phyloP scores from a whole-genome alignment of 352 stramenopile genomes.

The Globisporangium apiculatum region DNA sequence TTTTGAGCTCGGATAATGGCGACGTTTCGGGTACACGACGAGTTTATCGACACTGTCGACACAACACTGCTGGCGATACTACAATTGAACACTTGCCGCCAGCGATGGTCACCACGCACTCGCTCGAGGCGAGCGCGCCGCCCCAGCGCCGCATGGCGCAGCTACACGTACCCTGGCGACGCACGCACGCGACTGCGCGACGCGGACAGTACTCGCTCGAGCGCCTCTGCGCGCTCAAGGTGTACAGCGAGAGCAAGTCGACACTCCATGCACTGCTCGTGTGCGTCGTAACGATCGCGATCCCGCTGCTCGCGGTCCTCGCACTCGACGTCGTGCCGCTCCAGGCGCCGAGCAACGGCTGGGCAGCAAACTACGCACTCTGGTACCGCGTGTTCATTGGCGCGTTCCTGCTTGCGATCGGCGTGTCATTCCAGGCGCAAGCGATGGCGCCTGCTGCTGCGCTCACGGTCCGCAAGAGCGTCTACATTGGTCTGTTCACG shows the following conservation, averaged over 20 bases:
- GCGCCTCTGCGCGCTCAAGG: conserved; percentile 13
- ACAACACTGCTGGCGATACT: too few species aligned
- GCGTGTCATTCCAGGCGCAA: neutral
- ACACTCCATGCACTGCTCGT: conserved; percentile 4
- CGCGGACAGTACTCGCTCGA: conserved; percentile 21
- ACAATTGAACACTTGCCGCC: too few species aligned
- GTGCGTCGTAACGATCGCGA: conserved; percentile 2
- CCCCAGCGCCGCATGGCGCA: too few species aligned
- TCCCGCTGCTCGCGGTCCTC: conserved; percentile 1
- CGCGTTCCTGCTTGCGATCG: conserved; percentile 1
- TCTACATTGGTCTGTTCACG: too few species aligned
- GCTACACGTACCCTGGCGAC: too few species aligned
- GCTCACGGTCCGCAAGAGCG: neutral
- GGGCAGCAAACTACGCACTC: neutral
- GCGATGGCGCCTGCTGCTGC: neutral
- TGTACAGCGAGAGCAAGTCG: conserved; percentile 11
- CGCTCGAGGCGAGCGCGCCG: too few species aligned
- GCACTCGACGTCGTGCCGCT: conserved; percentile 10
- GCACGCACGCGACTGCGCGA: too few species aligned
- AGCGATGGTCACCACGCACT: too few species aligned
- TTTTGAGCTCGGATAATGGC: too few species aligned
- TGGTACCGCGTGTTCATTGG: conserved; percentile 1
- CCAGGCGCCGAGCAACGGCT: conserved; percentile 5
- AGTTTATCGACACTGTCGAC: too few species aligned
- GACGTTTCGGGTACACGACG: too few species aligned